Conservation (phyloP, 129 eudicot species). For the carrot (Daucus carota) region DH1_v3.0 NC_030387.2:10607501-10608000, state of each 20-base stretch:
- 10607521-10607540: too few relatives aligned
- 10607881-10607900: not conserved
- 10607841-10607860: not conserved
- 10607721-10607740: not conserved
- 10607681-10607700: not conserved
- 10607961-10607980: not conserved
- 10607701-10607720: not conserved
- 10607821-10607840: not conserved
- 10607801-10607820: not conserved
- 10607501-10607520: too few relatives aligned
- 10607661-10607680: not conserved
- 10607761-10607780: not conserved
- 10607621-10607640: not conserved
- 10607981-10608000: not conserved
- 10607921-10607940: not conserved
- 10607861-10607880: not conserved
- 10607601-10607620: not conserved
- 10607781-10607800: constrained; percentile 2
- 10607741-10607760: not conserved
- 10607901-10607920: not conserved
- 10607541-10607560: not conserved
- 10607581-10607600: not conserved
- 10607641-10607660: not conserved
- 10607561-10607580: not conserved
- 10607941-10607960: not conserved